phyloP scores from a whole-genome alignment of 768 basidiomycete species.

The Boletellus sp. region DNA sequence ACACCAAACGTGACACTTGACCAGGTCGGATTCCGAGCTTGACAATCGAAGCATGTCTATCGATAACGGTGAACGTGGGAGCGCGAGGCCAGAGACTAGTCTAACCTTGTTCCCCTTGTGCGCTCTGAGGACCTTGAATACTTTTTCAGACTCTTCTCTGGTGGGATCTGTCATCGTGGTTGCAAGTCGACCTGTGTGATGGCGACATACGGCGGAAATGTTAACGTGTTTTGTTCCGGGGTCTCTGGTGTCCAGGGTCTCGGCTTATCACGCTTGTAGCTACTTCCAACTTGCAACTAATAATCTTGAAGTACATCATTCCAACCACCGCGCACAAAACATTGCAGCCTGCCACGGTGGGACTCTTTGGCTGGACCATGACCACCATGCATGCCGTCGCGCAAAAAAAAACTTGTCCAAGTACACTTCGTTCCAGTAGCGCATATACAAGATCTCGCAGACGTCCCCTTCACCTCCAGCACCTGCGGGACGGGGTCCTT shows the following conservation, averaged over 20 bases:
- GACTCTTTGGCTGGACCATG: neutral
- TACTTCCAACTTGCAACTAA: too few relatives aligned
- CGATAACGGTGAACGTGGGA: conserved; percentile 11
- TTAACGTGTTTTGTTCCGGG: conserved; percentile 21
- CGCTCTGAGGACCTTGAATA: conserved; percentile 75
- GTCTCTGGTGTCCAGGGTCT: conserved; percentile 20
- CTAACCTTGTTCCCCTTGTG: conserved; percentile 87
- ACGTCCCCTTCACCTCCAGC: neutral
- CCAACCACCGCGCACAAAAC: too few relatives aligned
- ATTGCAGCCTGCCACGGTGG: too few relatives aligned
- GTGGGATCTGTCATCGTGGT: conserved; percentile 65
- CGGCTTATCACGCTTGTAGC: neutral
- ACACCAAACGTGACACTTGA: conserved; percentile 94
- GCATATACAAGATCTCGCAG: neutral
- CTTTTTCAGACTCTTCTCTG: conserved; percentile 82
- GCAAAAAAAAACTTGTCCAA: neutral
- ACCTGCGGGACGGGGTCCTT: conserved; percentile 1
- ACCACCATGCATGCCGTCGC: neutral
- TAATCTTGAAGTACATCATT: too few relatives aligned
- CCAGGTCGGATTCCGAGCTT: conserved; percentile 96
- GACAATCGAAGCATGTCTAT: conserved; percentile 91
- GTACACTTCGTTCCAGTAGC: neutral
- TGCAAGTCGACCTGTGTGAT: conserved; percentile 6
- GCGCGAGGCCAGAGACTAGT: neutral
- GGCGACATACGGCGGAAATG: conserved; percentile 1